These are phyloP conservation scores for Trypanosoma conorhini DNA, from an alignment of 208 protist genomes.

Conservation along the genomic window DNA sequence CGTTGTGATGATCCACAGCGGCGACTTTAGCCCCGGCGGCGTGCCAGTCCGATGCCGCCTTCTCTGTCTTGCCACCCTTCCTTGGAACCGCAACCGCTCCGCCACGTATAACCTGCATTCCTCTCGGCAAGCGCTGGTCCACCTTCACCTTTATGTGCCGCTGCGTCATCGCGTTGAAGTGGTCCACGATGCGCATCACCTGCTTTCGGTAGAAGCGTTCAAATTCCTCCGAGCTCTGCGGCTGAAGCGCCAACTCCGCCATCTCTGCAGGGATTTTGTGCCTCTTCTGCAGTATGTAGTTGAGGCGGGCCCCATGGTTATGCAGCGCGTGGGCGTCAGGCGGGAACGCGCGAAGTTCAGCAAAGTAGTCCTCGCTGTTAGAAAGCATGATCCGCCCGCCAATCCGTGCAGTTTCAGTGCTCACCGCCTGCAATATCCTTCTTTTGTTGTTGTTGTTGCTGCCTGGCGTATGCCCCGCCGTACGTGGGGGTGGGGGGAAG, in stretches of 20 bases:
- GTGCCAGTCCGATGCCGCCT: slow-evolving; percentile 1
- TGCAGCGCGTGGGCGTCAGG: slow-evolving; percentile 51
- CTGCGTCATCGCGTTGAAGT: slow-evolving; percentile 54
- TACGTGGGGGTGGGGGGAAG: background rate
- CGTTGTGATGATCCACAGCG: background rate
- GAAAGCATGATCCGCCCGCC: slow-evolving; percentile 9
- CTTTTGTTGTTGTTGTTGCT: slow-evolving; percentile 18
- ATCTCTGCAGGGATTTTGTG: slow-evolving; percentile 63
- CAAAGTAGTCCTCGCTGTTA: slow-evolving; percentile 58
- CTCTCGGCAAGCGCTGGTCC: slow-evolving; percentile 51
- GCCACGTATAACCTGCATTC: slow-evolving; percentile 42
- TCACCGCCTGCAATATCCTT: background rate
- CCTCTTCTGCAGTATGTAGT: slow-evolving; percentile 71
- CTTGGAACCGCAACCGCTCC: background rate
- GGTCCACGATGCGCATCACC: slow-evolving; percentile 54
- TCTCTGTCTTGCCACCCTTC: slow-evolving; percentile 1
- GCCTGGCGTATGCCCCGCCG: slow-evolving; percentile 2
- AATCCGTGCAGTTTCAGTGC: background rate
- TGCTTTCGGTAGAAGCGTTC: slow-evolving; percentile 63
- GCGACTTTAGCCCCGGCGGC: background rate
- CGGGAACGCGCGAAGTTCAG: slow-evolving; percentile 64
- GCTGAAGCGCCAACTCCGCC: slow-evolving; percentile 67
- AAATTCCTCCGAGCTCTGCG: slow-evolving; percentile 63
- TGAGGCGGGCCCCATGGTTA: slow-evolving; percentile 64
- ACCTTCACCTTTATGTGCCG: slow-evolving; percentile 66